Evolutionary conservation across 495 filamentous ascomycete genomes (phyloP), one percentile per base, ranked within the genome.

Genomic region (Penicillium egyptiacum): DNA sequence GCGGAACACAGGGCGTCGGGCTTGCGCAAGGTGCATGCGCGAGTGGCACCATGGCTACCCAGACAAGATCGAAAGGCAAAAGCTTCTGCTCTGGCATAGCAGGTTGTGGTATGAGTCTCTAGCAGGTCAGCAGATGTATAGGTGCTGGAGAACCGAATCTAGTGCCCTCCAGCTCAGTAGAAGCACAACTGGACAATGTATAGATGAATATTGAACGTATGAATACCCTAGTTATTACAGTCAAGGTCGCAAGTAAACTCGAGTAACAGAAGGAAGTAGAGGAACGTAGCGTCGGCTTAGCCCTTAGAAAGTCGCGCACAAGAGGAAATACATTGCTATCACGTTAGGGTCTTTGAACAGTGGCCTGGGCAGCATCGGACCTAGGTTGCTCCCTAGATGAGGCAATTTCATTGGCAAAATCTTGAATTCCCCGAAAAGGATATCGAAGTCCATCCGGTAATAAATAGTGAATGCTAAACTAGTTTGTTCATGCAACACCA

Each of bases 371-470:
- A 16, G 16, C 5, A 35, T 35, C 33, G 5, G 16, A 35, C 26
- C 1, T 28, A 28, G 26, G 8, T 28, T 8, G 12, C 33, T 35
- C 4, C 11, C 4, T 35, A 14, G 14, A 16, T 16, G 33, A 16
- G 33, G 5, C 31, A 35, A 44, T 22, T 26, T 12, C 19, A 44
- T 33, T 28, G 42, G 31, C 52, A 55, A 25, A n/a, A 19, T 19
- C 2, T 25, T 47, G 11, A 25, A 47, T 46, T 55, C n/a, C 5
- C 51, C 41, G 43, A 37, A 42, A 60, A 58, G 62, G 65, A 67
- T 65, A 60, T 60, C 58, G 59, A 65, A 67, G 62, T 65, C 65
- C 65, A 65, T 58, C 57, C 33, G 48, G 56, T 11, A 46, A 43
- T 12, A 46, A 30, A 37, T 54, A 47, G 28, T 51, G 44, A 45